These are phyloP conservation scores for Rhipidocladum racemiflorum DNA, from an alignment of 176 grass and related monocot genomes.

Conservation along the genomic window DNA sequence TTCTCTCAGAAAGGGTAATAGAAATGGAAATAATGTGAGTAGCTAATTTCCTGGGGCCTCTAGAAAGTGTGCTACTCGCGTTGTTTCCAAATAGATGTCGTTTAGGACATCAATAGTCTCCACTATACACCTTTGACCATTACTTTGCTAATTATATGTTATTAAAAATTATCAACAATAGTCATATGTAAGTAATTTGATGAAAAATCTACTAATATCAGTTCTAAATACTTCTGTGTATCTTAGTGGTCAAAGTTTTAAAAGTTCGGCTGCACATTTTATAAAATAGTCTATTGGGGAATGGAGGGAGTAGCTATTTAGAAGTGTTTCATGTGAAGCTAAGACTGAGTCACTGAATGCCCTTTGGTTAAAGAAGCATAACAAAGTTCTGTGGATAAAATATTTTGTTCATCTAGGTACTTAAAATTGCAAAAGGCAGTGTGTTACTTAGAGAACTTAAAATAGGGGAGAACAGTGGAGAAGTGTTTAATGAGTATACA, in stretches of 20 bases:
- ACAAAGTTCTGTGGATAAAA: conserved; percentile 19
- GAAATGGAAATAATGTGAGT: background rate
- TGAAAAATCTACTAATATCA: background rate
- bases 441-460: background rate
- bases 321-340: background rate
- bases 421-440: conserved; percentile 8
- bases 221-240: background rate
- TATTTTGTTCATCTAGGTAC: background rate
- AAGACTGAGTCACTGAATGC: background rate
- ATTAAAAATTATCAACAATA: background rate
- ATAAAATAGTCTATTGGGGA: background rate
- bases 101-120: background rate
- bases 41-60: background rate
- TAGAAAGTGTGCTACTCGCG: background rate
- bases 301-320: background rate
- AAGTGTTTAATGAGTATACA: conserved; percentile 10
- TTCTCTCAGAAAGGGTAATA: background rate
- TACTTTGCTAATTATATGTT: background rate
- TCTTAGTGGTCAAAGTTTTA: background rate
- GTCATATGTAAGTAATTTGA: background rate
- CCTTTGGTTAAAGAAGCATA: background rate
- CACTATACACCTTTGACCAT: background rate
- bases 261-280: background rate
- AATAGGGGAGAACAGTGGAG: background rate
- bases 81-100: background rate